Conservation (phyloP, 2,329 filamentous ascomycete species). For the Cercospora sp. region DNA sequence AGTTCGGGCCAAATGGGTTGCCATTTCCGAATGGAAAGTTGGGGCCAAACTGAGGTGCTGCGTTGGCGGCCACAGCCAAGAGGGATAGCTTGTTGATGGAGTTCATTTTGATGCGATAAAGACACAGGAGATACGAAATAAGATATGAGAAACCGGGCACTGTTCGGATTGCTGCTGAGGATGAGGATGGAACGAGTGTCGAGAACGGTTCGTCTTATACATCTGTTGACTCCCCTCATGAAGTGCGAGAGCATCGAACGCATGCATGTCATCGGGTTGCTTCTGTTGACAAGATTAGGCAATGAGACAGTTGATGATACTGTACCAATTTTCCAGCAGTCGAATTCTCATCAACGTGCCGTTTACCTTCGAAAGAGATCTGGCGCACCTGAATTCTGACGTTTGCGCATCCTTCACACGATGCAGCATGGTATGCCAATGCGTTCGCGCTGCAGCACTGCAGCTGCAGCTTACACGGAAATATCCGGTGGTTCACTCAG, state of each 20-base stretch:
- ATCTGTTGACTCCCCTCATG: neutral
- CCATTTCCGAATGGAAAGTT: neutral
- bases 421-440: neutral
- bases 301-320: slow-evolving; percentile 11
- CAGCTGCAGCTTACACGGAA: neutral
- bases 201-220: slow-evolving; percentile 7
- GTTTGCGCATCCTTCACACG: slow-evolving; percentile 5
- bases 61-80: slow-evolving; percentile 9
- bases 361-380: neutral
- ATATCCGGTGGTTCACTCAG: neutral
- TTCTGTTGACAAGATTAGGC: slow-evolving; percentile 5
- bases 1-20: slow-evolving; percentile 3
- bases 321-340: neutral
- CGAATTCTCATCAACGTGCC: neutral
- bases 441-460: neutral
- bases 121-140: neutral
- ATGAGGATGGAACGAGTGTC: neutral
- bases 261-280: slow-evolving; percentile 4
- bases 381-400: neutral
- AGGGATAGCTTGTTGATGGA: slow-evolving; percentile 9
- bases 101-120: slow-evolving; percentile 4
- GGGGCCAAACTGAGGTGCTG: slow-evolving; percentile 7
- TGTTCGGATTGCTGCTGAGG: neutral
- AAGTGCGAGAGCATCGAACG: neutral
- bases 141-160: neutral